phyloP scores from a whole-genome alignment of 768 basidiomycete genomes.

The Russula foetens region DNA sequence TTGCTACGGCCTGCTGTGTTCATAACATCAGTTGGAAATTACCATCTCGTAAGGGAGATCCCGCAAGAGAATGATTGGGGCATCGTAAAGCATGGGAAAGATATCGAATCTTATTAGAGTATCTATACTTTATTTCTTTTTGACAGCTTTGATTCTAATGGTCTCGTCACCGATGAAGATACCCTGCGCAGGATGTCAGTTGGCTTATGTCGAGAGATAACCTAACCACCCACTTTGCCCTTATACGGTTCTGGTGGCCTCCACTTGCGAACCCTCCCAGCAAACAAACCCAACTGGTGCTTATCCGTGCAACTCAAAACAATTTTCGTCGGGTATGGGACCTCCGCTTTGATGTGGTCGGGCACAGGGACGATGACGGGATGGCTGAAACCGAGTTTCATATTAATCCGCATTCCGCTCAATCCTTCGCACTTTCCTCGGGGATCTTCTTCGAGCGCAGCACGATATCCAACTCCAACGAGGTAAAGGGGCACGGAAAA shows the following conservation, averaged over 20 bases:
- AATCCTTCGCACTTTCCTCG: slow-evolving; percentile 45
- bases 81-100: background rate
- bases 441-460: slow-evolving; percentile 75
- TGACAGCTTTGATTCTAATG: slow-evolving; percentile 83
- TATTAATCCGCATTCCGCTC: slow-evolving; percentile 63
- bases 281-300: slow-evolving; percentile 78
- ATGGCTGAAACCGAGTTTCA: slow-evolving; percentile 93
- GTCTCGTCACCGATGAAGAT: slow-evolving; percentile 92
- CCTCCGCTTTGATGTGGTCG: slow-evolving; percentile 67
- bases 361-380: slow-evolving; percentile 80
- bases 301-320: slow-evolving; percentile 80
- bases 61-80: background rate
- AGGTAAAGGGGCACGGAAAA: slow-evolving; percentile 79
- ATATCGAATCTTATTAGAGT: background rate
- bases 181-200: slow-evolving; percentile 43
- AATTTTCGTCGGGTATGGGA: slow-evolving; percentile 80
- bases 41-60: background rate
- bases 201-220: slow-evolving; percentile 2
- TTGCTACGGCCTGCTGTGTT: background rate
- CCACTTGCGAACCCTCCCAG: slow-evolving; percentile 74
- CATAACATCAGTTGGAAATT: background rate
- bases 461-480: slow-evolving; percentile 94
- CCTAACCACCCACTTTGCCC: slow-evolving; percentile 70
- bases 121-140: slow-evolving; percentile 73
- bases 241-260: slow-evolving; percentile 96